Evolutionary conservation across 2,329 filamentous ascomycete genomes (phyloP), one percentile per base, ranked within the genome.

Genomic region (Xylaria sp.): DNA sequence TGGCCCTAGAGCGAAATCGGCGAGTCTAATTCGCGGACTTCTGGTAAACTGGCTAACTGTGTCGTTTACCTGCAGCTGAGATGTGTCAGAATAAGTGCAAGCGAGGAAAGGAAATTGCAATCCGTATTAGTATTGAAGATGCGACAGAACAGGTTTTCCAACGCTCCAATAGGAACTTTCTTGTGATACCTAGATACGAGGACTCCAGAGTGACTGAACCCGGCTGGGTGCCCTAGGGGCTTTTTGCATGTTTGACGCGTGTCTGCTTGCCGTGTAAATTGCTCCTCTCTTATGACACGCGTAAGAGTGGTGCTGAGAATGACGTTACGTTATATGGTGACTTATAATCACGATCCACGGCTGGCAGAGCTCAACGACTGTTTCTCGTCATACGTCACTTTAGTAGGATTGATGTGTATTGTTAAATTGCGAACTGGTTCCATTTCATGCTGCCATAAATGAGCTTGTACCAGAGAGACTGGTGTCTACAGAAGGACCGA

Each of bases 81-180:
- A 25, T n/a, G 25, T 10, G 35, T 40, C 23, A n/a, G 23, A 29
- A n/a, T 35, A 57, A 54, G 35, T 53, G 25, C 47, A 65, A 63
- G 23, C 66, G 54, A 66, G 68, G 66, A 67, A 67, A 61, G n/a
- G 18, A 18, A 50, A 60, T 74, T 75, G 71, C 63, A 70, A 74
- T 71, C 25, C 18, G 55, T 40, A 54, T 55, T 47, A 37, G 9
- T 21, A 53, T 4, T n/a, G 25, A 37, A 54, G 44, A 62, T 72
- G 69, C 68, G 69, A 71, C 21, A 18, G 21, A n/a, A 37, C 69
- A 63, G 68, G 50, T 25, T 47, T 69, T 60, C 68, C 66, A 44
- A 65, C 63, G 55, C 66, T 65, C 74, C 75, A 75, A 75, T 76
- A 70, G 73, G 70, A 73, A 72, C 58, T 50, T 65, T 74, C 70